Evolutionary conservation across 352 stramenopile genomes (phyloP).

Genomic region (Phytophthora uliginosa): DNA sequence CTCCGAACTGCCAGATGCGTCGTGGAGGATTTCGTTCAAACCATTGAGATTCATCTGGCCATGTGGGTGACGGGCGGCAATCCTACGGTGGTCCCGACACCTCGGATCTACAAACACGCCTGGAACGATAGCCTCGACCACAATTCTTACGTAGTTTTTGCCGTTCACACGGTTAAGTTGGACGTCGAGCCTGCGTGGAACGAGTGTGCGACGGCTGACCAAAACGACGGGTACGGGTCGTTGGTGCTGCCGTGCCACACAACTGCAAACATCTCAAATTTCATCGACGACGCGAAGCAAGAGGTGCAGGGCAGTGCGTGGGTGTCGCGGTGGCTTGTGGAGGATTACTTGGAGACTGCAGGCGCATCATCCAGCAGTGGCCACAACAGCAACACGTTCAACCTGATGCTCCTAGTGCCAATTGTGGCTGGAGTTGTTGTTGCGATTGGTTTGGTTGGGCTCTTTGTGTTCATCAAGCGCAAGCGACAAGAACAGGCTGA

Average conservation of each 20-base stretch:
- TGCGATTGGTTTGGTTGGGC: slow-evolving; percentile 15
- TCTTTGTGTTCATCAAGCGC: slow-evolving; percentile 17
- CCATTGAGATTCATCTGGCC: background rate
- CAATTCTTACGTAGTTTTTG: slow-evolving; percentile 16
- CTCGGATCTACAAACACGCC: background rate
- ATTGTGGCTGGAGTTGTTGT: slow-evolving; percentile 30
- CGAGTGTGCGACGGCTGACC: background rate
- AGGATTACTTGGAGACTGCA: slow-evolving; percentile 1
- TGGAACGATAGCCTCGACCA: slow-evolving; percentile 14
- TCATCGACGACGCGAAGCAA: slow-evolving; percentile 2
- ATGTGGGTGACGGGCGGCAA: slow-evolving; percentile 27
- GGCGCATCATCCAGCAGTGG: background rate
- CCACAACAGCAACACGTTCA: slow-evolving; percentile 5
- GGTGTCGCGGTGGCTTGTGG: background rate
- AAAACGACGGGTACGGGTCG: slow-evolving; percentile 18
- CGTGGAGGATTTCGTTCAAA: slow-evolving; percentile 10
- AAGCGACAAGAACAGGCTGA: slow-evolving; percentile 16
- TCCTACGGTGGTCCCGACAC: slow-evolving; percentile 7
- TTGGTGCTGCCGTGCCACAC: slow-evolving; percentile 19
- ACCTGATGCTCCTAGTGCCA: slow-evolving; percentile 15
- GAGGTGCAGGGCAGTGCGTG: slow-evolving; percentile 11
- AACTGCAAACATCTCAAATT: slow-evolving; percentile 7
- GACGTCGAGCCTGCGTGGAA: slow-evolving; percentile 8
- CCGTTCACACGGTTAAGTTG: slow-evolving; percentile 8
- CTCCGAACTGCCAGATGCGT: slow-evolving; percentile 15